Evolutionary conservation across 2,329 filamentous ascomycete species (phyloP), one percentile per base, ranked within the genome.

Genomic region (Ceratocystis eucalypticola): DNA sequence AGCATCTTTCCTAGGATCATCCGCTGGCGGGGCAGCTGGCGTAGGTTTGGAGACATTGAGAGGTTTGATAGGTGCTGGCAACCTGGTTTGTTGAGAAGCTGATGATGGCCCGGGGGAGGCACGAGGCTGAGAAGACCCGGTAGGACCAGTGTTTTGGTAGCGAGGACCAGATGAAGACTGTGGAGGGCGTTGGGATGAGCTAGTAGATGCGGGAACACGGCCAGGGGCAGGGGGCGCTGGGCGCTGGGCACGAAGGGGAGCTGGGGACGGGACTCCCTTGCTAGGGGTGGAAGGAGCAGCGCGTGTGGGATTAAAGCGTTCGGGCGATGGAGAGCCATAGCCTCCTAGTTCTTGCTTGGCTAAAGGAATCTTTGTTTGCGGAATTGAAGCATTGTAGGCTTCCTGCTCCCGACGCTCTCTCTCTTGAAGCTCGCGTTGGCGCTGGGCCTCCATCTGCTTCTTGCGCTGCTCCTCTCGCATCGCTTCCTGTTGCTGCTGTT

Each of bases 271-370:
- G 48, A 75, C 71, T 1, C 79, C 69, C 77, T 83, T 85, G 8
- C 10, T 41, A 41, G 67, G 41, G 3, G 89, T 88, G 3, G 88
- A 83, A n/a, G 92, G 93, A 62, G 93, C 88, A 48, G 89, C 88
- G 72, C 93, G 84, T 65, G 85, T 86, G 3, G 93, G 91, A 74
- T 96, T 96, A 76, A 91, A 97, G 69, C 91, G 84, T 71, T 86
- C 84, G n/a, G 80, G 75, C 41, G 77, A 74, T 15, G 81, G 74
- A 22, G 79, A 71, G 67, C 68, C 30, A 22, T 61, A n/a, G 69
- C 81, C 79, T 41, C 89, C 90, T 70, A 97, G 78, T 75, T 97
- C 94, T 76, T 96, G 92, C 74, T 97, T 90, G 41, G 92, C 91
- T 70, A 94, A 73, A 1, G 90, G 89, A 10, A 86, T 78, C 74